Evolutionary conservation across 768 basidiomycete genomes (phyloP).

Genomic region (Megacollybia marginata): DNA sequence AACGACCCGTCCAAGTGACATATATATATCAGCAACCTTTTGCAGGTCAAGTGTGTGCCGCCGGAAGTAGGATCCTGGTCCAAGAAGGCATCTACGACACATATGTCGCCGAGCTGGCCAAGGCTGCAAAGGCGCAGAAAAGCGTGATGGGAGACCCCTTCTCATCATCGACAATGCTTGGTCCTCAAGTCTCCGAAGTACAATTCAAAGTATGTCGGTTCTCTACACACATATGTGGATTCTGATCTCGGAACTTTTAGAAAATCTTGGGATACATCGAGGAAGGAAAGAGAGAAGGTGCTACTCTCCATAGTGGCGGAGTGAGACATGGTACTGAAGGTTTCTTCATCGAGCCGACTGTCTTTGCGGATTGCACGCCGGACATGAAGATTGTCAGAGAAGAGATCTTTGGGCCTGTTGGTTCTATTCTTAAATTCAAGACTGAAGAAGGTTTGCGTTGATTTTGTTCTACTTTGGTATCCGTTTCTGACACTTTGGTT

Average conservation of each 20-base stretch:
- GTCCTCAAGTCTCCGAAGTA: slow-evolving; percentile 63
- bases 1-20: slow-evolving; percentile 33
- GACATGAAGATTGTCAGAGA: slow-evolving; percentile 18
- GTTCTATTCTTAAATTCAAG: slow-evolving; percentile 65
- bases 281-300: slow-evolving; percentile 65
- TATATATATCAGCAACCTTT: slow-evolving; percentile 62
- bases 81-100: slow-evolving; percentile 75
- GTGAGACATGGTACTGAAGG: slow-evolving; percentile 50
- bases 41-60: slow-evolving; percentile 54
- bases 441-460: slow-evolving; percentile 30
- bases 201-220: slow-evolving; percentile 53
- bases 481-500: too few species aligned
- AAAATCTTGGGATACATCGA: slow-evolving; percentile 69
- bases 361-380: slow-evolving; percentile 45
- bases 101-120: slow-evolving; percentile 54
- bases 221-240: slow-evolving; percentile 2
- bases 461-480: slow-evolving; percentile 1
- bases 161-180: slow-evolving; percentile 44
- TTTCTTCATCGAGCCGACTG: slow-evolving; percentile 64
- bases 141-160: slow-evolving; percentile 60
- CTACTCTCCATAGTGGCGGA: slow-evolving; percentile 56
- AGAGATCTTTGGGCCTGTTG: slow-evolving; percentile 76
- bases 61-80: slow-evolving; percentile 45
- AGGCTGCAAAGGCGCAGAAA: slow-evolving; percentile 38
- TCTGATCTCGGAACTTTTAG: slow-evolving; percentile 20